Evolutionary conservation across 306 rosid genomes (phyloP).

Genomic region (Purshia tridentata): DNA sequence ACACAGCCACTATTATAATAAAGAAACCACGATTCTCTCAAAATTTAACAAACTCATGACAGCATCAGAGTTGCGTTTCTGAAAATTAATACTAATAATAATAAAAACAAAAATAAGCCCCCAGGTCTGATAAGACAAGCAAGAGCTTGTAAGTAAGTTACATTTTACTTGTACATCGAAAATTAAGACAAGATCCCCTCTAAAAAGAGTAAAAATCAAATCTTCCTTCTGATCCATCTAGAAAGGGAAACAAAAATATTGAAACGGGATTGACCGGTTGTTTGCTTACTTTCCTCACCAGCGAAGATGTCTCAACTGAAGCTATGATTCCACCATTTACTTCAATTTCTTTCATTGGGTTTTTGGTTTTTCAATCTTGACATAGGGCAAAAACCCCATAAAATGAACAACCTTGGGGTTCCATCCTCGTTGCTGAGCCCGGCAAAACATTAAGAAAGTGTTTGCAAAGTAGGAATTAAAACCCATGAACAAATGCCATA

Average conservation of each 20-base stretch:
- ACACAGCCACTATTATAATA: not conserved
- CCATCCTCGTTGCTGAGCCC: constrained; percentile 81
- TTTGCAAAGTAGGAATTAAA: constrained; percentile 67
- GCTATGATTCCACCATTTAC: constrained; percentile 27
- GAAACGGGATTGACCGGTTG: constrained; percentile 7
- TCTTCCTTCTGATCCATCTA: constrained; percentile 26
- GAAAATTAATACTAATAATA: not conserved
- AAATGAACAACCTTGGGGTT: constrained; percentile 53
- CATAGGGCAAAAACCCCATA: constrained; percentile 70
- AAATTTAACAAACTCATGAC: not conserved
- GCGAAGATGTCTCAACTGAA: constrained; percentile 25
- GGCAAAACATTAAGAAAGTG: constrained; percentile 90
- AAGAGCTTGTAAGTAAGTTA: constrained; percentile 39
- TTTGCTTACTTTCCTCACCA: constrained; percentile 24
- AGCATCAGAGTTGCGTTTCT: too few species aligned
- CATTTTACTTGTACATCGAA: constrained; percentile 42
- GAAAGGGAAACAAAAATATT: constrained; percentile 13
- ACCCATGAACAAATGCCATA: constrained; percentile 86
- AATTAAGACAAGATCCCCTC: constrained; percentile 12
- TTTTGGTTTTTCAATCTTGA: constrained; percentile 77
- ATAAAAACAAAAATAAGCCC: not conserved
- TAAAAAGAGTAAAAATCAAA: constrained; percentile 16
- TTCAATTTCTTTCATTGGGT: constrained; percentile 44
- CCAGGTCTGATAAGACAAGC: not conserved
- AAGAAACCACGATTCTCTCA: not conserved